Base-by-base conservation (phyloP, 2,329 filamentous ascomycete genomes). In the Fusarium xylarioides region DNA sequence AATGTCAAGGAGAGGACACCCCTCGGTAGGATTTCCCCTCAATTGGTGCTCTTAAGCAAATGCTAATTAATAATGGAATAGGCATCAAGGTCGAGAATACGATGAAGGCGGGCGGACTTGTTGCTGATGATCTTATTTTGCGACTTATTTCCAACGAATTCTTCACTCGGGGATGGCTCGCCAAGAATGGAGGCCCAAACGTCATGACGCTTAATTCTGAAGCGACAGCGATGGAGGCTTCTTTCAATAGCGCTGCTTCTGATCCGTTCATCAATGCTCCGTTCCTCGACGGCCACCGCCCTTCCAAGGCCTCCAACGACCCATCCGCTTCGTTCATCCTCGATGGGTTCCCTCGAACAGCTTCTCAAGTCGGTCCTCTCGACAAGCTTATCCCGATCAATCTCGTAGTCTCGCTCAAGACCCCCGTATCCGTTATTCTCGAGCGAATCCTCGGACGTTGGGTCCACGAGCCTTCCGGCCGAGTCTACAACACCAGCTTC, bases 401-500 rank as follows among this genome's bases (percentile, higher is more conserved):
- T 83, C 89, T 98, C 69, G 96, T 95, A 54, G 92, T 98, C 66
- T 94, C 93, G 62, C 87, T 98, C 76, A 89, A 92, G 79, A 98
- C 95, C 1, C 96, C 96, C 0, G 90, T 93, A 38, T 89, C 92
- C 14, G 93, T 98, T 68, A 95, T 99, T 68, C 88, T 98, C 74
- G 91, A 95, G 76, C 92, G 96, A 62, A 98, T 99, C 76, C 91
- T 93, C 47, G 95, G 94, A 57, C 92, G 96, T 64, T 98, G 95
- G 95, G 92, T 98, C 44, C 96, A 99, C 82, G 93, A 93, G 78
- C 91, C 94, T 1, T 97, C 94, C 0, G 96, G 96, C 4, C 89
- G 96, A 34, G 92, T 98, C 21, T 99, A 99, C 86, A 99, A 99
- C 81, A 97, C 95, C 5, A 91, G 91, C 1, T 99, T 97, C 85